These are phyloP conservation scores for Kitagawia praeruptora DNA, from an alignment of 129 eudicot species.

Conservation along the genomic window DNA sequence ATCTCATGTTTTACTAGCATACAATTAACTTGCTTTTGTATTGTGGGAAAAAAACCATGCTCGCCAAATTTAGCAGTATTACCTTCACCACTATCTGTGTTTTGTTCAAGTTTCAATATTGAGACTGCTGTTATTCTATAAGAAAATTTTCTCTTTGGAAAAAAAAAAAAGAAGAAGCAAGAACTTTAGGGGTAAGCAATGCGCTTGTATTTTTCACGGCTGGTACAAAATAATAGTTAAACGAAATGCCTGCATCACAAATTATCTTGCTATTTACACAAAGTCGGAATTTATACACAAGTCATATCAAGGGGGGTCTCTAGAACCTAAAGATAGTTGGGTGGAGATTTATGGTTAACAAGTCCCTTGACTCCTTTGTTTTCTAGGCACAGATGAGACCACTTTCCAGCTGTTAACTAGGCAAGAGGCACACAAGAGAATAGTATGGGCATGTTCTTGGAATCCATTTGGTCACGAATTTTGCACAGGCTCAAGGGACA, in stretches of 20 bases:
- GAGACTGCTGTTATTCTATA: background rate
- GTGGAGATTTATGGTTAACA: background rate
- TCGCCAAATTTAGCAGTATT: background rate
- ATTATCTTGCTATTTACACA: background rate
- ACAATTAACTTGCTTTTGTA: background rate
- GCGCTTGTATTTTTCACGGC: background rate
- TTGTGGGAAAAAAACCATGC: background rate
- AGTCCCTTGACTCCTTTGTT: background rate
- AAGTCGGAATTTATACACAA: background rate
- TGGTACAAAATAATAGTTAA: background rate
- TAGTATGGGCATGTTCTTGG: slow-evolving; percentile 98
- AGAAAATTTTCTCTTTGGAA: background rate
- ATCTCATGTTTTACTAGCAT: background rate
- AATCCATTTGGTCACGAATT: slow-evolving; percentile 73
- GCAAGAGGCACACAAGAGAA: slow-evolving; percentile 94
- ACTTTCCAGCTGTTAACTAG: slow-evolving; percentile 49
- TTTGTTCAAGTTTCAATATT: background rate
- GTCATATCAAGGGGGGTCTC: background rate
- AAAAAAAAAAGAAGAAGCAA: background rate
- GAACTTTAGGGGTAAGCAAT: background rate
- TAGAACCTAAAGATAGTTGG: background rate
- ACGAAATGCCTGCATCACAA: background rate
- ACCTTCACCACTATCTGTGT: background rate
- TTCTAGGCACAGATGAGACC: slow-evolving; percentile 46
- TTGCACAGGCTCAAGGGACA: slow-evolving; percentile 88